Conservation (phyloP, 2,329 filamentous ascomycete species). For the Truncatella angustata region DNA sequence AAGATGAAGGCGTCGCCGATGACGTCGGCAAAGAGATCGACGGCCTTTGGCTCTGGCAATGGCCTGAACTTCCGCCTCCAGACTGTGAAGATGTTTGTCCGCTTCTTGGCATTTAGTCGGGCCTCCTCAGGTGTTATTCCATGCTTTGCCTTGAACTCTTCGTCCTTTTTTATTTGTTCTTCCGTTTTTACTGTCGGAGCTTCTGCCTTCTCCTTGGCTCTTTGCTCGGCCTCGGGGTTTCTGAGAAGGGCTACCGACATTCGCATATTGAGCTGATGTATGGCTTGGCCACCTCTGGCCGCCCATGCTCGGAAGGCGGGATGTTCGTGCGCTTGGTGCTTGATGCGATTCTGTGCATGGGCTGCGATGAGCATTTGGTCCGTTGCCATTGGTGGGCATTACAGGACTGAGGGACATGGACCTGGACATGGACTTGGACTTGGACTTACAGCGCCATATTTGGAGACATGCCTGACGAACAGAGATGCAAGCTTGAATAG, state of each 20-base stretch:
- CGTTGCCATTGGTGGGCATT: too few relatives aligned
- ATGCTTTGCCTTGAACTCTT: conserved; percentile 42
- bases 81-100: conserved; percentile 44
- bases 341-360: conserved; percentile 58
- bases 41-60: conserved; percentile 63
- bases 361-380: not conserved
- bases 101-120: conserved; percentile 16
- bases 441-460: conserved; percentile 66
- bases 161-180: conserved; percentile 57
- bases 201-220: conserved; percentile 61
- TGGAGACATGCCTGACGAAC: conserved; percentile 64
- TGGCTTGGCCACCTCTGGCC: conserved; percentile 59
- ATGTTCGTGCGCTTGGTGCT: conserved; percentile 64
- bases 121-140: conserved; percentile 33
- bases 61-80: conserved; percentile 63
- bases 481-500: conserved; percentile 66
- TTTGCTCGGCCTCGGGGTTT: conserved; percentile 55
- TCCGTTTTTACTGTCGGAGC: conserved; percentile 64
- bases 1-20: conserved; percentile 64
- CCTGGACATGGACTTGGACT: too few relatives aligned
- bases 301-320: conserved; percentile 59
- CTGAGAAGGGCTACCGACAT: conserved; percentile 58
- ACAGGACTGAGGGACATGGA: too few relatives aligned
- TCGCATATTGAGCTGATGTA: conserved; percentile 68
- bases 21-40: conserved; percentile 66